A percentile compares a stretch with the other conserved stretches of the same genome.
phyloP scores from a whole-genome alignment of 306 rosid species.

The Dalbergia cochinchinensis region DNA sequence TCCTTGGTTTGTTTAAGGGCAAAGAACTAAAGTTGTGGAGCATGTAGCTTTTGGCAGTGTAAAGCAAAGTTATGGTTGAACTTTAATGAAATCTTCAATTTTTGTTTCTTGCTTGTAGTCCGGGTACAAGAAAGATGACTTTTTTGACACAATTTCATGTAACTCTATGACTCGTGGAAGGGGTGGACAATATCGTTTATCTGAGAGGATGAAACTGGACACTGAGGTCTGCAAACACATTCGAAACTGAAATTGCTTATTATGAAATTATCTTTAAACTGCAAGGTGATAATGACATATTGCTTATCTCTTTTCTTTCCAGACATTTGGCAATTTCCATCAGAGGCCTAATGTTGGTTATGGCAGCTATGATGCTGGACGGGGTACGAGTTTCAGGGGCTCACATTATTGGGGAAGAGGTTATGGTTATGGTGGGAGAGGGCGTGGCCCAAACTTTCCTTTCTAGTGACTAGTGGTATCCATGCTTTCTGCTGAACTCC shows the following conservation, averaged over 20 bases:
- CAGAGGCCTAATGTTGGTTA: constrained; percentile 55
- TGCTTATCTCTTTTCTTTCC: constrained; percentile 42
- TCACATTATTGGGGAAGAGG: constrained; percentile 65
- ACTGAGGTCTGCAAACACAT: constrained; percentile 63
- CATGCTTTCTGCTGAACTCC: constrained; percentile 28
- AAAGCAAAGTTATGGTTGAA: constrained; percentile 11
- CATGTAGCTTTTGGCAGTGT: constrained; percentile 20
- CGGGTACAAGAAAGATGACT: constrained; percentile 79
- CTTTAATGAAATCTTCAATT: constrained; percentile 31
- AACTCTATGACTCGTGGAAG: constrained; percentile 66
- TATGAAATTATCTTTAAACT: constrained; percentile 11
- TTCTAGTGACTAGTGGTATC: constrained; percentile 51
- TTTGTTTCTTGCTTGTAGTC: constrained; percentile 59
- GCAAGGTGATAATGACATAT: constrained; percentile 14
- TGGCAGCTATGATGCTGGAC: constrained; percentile 60
- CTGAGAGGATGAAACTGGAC: constrained; percentile 62
- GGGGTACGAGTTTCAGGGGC: constrained; percentile 54
- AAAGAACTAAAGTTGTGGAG: not conserved
- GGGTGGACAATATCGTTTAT: constrained; percentile 58
- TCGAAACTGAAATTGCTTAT: constrained; percentile 25
- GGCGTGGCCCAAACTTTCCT: constrained; percentile 54
- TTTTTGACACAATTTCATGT: constrained; percentile 81
- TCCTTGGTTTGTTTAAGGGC: constrained; percentile 2
- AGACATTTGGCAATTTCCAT: constrained; percentile 69
- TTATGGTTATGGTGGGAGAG: constrained; percentile 57